These are phyloP conservation scores for Teunomyces funiuensis DNA, from an alignment of 805 yeast species.

Conservation along the genomic window DNA sequence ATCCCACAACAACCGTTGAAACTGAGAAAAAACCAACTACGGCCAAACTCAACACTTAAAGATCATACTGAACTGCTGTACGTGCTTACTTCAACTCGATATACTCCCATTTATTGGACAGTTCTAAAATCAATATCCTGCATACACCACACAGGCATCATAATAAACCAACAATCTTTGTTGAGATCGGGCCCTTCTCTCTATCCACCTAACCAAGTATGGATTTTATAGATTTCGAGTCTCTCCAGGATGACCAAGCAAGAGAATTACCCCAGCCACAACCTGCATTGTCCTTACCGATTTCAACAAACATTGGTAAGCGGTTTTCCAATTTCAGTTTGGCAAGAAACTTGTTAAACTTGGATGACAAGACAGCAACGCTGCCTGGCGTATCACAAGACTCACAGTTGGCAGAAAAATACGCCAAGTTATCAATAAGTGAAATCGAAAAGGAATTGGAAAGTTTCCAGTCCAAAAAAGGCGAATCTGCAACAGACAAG, in stretches of 20 bases:
- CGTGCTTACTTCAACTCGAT: no score
- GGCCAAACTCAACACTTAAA: no score
- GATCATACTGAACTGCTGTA: no score
- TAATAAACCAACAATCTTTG: background rate
- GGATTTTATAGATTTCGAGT: constrained; percentile 45
- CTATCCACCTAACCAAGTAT: constrained; percentile 16
- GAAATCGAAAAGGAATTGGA: constrained; percentile 24
- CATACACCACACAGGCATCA: background rate
- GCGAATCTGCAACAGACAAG: background rate
- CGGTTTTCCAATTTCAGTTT: constrained; percentile 33
- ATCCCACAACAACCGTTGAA: no score
- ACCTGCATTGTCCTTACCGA: constrained; percentile 43
- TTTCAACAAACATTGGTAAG: constrained; percentile 36
- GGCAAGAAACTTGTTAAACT: constrained; percentile 29
- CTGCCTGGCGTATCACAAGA: constrained; percentile 10
- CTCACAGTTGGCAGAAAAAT: constrained; percentile 40
- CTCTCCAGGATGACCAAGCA: constrained; percentile 26
- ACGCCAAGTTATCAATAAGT: constrained; percentile 48
- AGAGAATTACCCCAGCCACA: constrained; percentile 38
- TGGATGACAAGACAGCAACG: constrained; percentile 15
- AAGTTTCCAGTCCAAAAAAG: background rate
- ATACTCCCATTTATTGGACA: background rate
- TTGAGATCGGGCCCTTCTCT: background rate
- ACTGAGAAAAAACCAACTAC: no score
- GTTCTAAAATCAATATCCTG: background rate